phyloP scores from a whole-genome alignment of 331 rosid species.

The Quercus tomentella region DNA sequence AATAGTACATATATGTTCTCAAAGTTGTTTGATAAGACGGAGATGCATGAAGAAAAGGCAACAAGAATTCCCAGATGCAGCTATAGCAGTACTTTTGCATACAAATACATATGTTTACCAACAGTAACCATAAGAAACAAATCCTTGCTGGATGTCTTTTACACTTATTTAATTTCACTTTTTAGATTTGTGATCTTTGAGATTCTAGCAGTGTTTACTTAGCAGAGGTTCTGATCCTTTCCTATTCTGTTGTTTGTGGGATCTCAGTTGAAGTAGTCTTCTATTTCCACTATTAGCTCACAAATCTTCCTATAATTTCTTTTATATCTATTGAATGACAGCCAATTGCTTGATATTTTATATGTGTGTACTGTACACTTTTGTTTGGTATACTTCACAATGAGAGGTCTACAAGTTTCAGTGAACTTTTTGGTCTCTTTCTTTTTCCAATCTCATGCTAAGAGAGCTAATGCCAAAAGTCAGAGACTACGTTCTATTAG shows the following conservation, averaged over 20 bases:
- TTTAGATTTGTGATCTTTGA: neutral
- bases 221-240: slow-evolving; percentile 4
- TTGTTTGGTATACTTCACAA: neutral
- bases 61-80: neutral
- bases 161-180: neutral
- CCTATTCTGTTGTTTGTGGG: slow-evolving; percentile 3
- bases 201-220: neutral
- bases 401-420: neutral
- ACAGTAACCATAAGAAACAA: neutral
- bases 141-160: neutral
- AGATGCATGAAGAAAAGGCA: neutral
- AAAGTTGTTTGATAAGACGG: neutral
- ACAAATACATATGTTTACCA: neutral
- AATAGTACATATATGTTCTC: neutral
- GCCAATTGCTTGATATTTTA: neutral
- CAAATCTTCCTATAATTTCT: slow-evolving; percentile 14
- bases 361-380: neutral
- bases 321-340: slow-evolving; percentile 19
- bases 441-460: neutral
- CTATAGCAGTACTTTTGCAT: slow-evolving; percentile 16
- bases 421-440: neutral
- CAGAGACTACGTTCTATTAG: neutral
- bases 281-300: slow-evolving; percentile 37
- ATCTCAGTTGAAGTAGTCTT: slow-evolving; percentile 19
- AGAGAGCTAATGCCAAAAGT: neutral